Evolutionary conservation across 2,329 filamentous ascomycete genomes (phyloP).

Genomic region (Alternaria hordeiaustralica): DNA sequence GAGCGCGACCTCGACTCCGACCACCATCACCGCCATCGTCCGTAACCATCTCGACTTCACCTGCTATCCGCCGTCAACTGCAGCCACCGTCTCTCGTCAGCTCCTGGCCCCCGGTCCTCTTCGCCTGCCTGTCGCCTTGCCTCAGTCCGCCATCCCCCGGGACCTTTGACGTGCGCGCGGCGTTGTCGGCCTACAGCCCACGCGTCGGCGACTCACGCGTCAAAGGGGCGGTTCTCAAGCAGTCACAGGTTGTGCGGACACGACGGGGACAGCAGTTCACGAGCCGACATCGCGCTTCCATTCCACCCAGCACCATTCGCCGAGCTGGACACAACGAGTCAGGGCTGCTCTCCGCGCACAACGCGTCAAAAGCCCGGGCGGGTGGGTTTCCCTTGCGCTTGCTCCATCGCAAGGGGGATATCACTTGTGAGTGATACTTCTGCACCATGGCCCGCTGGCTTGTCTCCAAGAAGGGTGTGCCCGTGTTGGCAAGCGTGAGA

Average conservation of each 20-base stretch:
- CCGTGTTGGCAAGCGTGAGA: conserved; percentile 13
- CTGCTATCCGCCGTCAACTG: background rate
- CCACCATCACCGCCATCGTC: too few relatives aligned
- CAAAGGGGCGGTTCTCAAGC: conserved; percentile 20
- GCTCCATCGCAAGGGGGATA: conserved; percentile 8
- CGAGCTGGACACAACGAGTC: conserved; percentile 7
- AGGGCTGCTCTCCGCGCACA: conserved; percentile 16
- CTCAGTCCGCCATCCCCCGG: conserved; percentile 23
- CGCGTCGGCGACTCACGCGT: conserved; percentile 12
- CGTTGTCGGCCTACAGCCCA: conserved; percentile 12
- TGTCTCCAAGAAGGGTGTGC: conserved; percentile 16
- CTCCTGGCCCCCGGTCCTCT: conserved; percentile 3
- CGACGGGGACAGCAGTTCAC: conserved; percentile 11
- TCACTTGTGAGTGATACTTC: conserved; percentile 10
- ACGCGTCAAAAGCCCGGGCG: conserved; percentile 21
- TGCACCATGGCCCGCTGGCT: conserved; percentile 7
- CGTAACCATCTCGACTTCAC: background rate
- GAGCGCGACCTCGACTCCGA: background rate
- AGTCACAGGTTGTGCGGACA: conserved; percentile 11
- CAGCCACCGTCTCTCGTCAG: background rate
- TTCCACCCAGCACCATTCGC: background rate
- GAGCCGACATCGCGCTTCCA: background rate
- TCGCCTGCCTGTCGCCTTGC: conserved; percentile 2
- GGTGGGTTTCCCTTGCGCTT: conserved; percentile 17
- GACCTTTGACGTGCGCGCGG: conserved; percentile 14